Conservation (phyloP, 352 stramenopile genomes). For the Albugo laibachii region DNA sequence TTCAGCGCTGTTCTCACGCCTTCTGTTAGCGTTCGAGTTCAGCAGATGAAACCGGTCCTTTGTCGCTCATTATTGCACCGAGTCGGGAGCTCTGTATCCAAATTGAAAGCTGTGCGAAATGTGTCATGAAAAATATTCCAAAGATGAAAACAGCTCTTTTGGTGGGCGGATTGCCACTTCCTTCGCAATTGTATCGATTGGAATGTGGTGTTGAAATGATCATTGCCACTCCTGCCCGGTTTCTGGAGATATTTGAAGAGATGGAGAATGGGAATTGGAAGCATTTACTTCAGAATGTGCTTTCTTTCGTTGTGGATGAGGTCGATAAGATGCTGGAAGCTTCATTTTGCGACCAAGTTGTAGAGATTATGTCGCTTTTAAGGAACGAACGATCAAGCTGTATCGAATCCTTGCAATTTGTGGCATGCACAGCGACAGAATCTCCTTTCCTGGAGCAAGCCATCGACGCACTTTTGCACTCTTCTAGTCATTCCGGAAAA, state of each 20-base stretch:
- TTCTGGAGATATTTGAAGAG: slow-evolving; percentile 22
- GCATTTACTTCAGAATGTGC: slow-evolving; percentile 12
- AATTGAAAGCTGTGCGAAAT: slow-evolving; percentile 38
- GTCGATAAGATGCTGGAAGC: slow-evolving; percentile 51
- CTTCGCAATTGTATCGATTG: slow-evolving; percentile 40
- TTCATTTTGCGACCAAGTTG: slow-evolving; percentile 28
- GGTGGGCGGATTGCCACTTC: slow-evolving; percentile 39
- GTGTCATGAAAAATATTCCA: slow-evolving; percentile 25
- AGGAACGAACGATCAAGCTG: neutral
- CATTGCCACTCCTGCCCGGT: slow-evolving; percentile 36
- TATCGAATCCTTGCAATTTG: slow-evolving; percentile 35
- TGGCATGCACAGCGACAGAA: slow-evolving; percentile 7
- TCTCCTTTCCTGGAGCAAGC: too few relatives aligned
- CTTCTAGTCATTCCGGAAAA: neutral
- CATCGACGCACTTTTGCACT: slow-evolving; percentile 15
- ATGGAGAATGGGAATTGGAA: neutral
- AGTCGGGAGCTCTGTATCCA: slow-evolving; percentile 56
- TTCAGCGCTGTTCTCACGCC: neutral
- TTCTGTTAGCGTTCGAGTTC: neutral
- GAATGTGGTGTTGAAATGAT: slow-evolving; percentile 33
- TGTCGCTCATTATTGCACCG: slow-evolving; percentile 32
- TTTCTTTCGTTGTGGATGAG: slow-evolving; percentile 46
- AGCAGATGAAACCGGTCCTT: slow-evolving; percentile 3
- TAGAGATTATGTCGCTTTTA: slow-evolving; percentile 22
- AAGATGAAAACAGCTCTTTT: slow-evolving; percentile 49